Base-by-base conservation (phyloP, 805 yeast genomes). In the Pichia paraexigua region DNA sequence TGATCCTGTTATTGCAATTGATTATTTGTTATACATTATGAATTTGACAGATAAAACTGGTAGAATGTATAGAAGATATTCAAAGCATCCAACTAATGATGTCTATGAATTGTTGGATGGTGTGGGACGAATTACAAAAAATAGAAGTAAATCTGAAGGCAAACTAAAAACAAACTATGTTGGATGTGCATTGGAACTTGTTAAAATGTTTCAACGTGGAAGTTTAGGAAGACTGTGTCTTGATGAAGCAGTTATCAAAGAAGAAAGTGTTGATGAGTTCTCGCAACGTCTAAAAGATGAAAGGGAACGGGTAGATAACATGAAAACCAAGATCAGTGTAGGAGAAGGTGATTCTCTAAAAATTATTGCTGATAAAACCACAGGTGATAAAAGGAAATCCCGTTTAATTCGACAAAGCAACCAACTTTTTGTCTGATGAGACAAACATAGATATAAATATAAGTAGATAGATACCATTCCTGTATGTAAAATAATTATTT, bases 1-100 rank as follows among this genome's bases (percentile, higher is more conserved):
- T 17, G 97, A 91, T 63, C 95, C 96, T 0, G 81, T 85, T 4
- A 77, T 88, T 32, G 87, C 85, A 49, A 95, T 96, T 0, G 98
- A 92, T 63, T 92, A 85, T 64, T 68, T 92, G 37, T 71, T 92
- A 28, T 94, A 74, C 60, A 68, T 85, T 22, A 69, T 91, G 68
- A 92, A 94, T 62, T 63, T 82, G 18, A 85, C 79, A 55, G 79
- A 77, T 52, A 71, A 74, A 2, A 58, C 66, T 5, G 82, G 82
- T 2, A 52, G 58, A 12, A 63, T 67, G 11, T 82, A 82, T 58
- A 55, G 59, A 1, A 71, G 74, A 47, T 83, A 73, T 59, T n/a
- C 79, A 56, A 58, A 69, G 11, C 68, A 71, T 32, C 95, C 96
- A 1, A 87, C 96, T 0, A 90, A 90, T 63, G 78, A 83, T 56